These are phyloP conservation scores for Mrakia blollopis DNA, from an alignment of 768 basidiomycete species.

Conservation along the genomic window DNA sequence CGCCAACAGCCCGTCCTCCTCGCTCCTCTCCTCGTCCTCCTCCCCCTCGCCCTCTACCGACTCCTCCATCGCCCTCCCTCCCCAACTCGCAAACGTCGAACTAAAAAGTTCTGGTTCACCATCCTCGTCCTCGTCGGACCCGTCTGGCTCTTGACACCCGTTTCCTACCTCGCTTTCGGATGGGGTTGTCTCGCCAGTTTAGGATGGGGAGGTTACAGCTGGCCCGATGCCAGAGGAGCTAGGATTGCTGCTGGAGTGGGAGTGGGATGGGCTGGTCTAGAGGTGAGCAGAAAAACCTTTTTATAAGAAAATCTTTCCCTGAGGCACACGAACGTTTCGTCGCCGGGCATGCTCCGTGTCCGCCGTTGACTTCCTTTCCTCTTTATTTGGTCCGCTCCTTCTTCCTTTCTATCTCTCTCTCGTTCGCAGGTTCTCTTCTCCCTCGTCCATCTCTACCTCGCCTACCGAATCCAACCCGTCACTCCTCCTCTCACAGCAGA, in stretches of 20 bases:
- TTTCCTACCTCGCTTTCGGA: background rate
- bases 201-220: background rate
- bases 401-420: background rate
- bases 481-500: background rate
- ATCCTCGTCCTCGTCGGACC: conserved; percentile 8
- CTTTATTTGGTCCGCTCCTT: background rate
- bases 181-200: background rate
- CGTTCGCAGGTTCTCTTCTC: conserved; percentile 28
- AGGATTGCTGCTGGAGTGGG: background rate
- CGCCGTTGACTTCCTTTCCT: no score
- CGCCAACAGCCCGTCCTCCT: background rate
- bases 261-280: conserved; percentile 12
- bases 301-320: no score
- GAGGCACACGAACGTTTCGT: background rate
- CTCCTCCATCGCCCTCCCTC: background rate
- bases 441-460: background rate
- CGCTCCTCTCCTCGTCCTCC: background rate
- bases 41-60: background rate
- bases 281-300: background rate
- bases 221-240: background rate
- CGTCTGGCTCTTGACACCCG: background rate
- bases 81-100: background rate
- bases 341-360: no score
- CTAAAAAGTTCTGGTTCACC: conserved; percentile 6
- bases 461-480: background rate